Evolutionary conservation across 2,329 filamentous ascomycete genomes (phyloP).

Genomic region (Pyrenochaeta sp.): DNA sequence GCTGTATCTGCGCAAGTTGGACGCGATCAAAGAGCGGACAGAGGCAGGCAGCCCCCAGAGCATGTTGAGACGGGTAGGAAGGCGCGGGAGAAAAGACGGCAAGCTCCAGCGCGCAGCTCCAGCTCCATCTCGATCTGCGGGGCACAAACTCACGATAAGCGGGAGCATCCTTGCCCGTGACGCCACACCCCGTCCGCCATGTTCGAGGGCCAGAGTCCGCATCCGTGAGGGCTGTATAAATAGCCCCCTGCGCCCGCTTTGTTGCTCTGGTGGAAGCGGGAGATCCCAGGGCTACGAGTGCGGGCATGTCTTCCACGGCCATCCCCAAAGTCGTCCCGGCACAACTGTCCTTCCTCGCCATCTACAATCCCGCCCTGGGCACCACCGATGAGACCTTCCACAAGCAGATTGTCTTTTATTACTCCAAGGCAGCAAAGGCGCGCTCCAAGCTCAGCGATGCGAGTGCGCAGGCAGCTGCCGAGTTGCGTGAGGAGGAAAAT

Average conservation of each 20-base stretch:
- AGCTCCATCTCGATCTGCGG: conserved; percentile 12
- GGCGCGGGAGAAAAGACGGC: no score
- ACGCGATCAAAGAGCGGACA: conserved; percentile 26
- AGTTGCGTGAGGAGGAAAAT: conserved; percentile 71
- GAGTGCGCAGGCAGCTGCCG: conserved; percentile 43
- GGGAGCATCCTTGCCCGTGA: neutral
- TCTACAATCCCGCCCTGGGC: conserved; percentile 90
- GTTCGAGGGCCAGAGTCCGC: neutral
- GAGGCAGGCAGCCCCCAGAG: conserved; percentile 30
- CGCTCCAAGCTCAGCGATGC: conserved; percentile 38
- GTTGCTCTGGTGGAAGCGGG: conserved; percentile 3
- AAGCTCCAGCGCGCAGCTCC: neutral
- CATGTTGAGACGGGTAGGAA: conserved; percentile 5
- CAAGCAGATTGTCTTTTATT: conserved; percentile 93
- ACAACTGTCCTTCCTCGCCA: conserved; percentile 86
- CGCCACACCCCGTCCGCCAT: neutral
- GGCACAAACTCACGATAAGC: conserved; percentile 1
- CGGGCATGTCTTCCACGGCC: conserved; percentile 36
- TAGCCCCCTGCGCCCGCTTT: conserved; percentile 8
- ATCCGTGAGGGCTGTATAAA: conserved; percentile 7
- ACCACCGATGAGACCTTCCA: conserved; percentile 74
- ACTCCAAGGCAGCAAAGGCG: conserved; percentile 59
- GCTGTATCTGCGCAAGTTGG: conserved; percentile 11
- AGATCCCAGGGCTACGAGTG: no score
- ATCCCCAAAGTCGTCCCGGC: conserved; percentile 69